Percentiles rank a stretch among this genome's conserved stretches.
Conservation (phyloP, 306 rosid genomes). For the Trifolium fragiferum region DNA sequence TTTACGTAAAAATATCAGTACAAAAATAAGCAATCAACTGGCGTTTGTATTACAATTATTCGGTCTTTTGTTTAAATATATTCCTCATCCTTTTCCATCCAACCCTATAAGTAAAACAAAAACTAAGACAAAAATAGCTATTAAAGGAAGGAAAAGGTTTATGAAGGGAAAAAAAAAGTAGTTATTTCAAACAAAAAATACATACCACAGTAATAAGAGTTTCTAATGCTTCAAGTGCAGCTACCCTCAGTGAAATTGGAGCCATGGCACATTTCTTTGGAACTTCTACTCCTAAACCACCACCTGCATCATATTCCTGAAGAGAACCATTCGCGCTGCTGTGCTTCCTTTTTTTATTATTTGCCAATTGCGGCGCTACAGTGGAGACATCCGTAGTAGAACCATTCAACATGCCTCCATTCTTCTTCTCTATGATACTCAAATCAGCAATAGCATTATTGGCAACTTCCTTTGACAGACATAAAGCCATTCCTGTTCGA, state of each 20-base stretch:
- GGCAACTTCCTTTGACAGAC: slow-evolving; percentile 69
- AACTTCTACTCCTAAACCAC: slow-evolving; percentile 47
- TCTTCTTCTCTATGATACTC: slow-evolving; percentile 51
- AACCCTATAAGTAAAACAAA: background rate
- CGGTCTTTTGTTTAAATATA: slow-evolving; percentile 3
- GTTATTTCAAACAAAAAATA: slow-evolving; percentile 23
- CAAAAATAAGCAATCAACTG: background rate
- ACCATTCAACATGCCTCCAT: slow-evolving; percentile 40
- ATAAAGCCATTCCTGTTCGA: slow-evolving; percentile 76
- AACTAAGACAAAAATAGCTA: slow-evolving; percentile 11
- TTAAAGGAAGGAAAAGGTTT: slow-evolving; percentile 15
- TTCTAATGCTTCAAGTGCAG: slow-evolving; percentile 86
- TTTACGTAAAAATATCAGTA: background rate
- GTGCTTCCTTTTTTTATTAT: slow-evolving; percentile 73
- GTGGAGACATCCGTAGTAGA: slow-evolving; percentile 49
- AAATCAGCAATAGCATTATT: slow-evolving; percentile 72
- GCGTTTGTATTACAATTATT: slow-evolving; percentile 21
- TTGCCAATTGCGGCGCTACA: slow-evolving; percentile 43
- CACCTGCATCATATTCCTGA: slow-evolving; percentile 48
- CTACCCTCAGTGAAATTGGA: slow-evolving; percentile 71
- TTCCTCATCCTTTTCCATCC: slow-evolving; percentile 2
- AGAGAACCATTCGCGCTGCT: slow-evolving; percentile 47
- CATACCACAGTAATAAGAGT: slow-evolving; percentile 81
- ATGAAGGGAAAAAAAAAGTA: slow-evolving; percentile 12
- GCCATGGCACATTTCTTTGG: slow-evolving; percentile 40